Evolutionary conservation across 305 asterid species (phyloP).

Genomic region (Euphrasia arctica): DNA sequence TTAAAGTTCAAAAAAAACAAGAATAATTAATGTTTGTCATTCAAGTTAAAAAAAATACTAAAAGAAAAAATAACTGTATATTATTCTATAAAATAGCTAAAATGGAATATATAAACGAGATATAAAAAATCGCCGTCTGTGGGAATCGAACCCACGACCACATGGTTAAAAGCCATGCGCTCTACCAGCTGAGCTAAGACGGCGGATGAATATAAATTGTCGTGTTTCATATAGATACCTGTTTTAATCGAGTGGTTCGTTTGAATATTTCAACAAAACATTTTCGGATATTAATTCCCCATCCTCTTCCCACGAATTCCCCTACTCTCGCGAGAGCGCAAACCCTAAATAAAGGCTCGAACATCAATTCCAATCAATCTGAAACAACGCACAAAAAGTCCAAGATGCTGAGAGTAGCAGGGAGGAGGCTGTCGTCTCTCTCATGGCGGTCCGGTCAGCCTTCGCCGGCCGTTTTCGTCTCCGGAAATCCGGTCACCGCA

Average conservation of each 20-base stretch:
- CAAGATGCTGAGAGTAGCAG: constrained; percentile 55
- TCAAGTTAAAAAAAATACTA: no score
- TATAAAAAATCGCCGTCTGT: no score
- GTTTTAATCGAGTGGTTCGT: neutral
- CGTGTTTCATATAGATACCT: no score
- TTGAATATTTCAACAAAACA: neutral
- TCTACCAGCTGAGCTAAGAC: constrained; percentile 87
- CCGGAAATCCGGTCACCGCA: constrained; percentile 30
- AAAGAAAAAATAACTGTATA: no score
- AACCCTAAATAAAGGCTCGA: constrained; percentile 33
- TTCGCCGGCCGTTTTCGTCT: constrained; percentile 30
- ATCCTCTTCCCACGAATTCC: constrained; percentile 9
- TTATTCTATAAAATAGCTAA: no score
- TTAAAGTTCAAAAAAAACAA: no score
- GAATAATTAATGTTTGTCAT: no score
- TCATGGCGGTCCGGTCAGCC: constrained; percentile 38
- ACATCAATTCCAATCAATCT: constrained; percentile 15
- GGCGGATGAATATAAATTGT: constrained; percentile 24
- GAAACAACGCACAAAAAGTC: neutral
- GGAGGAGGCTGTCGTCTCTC: constrained; percentile 50
- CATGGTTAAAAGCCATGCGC: constrained; percentile 81
- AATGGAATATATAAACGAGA: no score
- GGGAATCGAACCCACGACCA: constrained; percentile 85
- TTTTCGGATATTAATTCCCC: constrained; percentile 3
- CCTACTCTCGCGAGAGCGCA: constrained; percentile 15